These are phyloP conservation scores for Tothia fuscella DNA, from an alignment of 2,329 filamentous ascomycete genomes.

Conservation along the genomic window DNA sequence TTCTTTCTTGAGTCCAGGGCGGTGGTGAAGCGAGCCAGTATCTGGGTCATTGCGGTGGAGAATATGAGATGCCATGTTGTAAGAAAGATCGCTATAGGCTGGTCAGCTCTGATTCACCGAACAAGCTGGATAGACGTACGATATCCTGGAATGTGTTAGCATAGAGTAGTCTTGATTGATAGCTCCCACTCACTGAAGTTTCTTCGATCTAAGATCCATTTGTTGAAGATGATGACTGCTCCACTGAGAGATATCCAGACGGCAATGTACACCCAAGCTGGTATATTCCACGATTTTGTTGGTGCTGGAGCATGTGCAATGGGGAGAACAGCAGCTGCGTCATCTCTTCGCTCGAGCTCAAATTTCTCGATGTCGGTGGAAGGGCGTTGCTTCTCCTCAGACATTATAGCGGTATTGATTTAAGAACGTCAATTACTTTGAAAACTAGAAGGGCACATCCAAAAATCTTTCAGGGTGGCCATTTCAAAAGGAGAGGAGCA, in stretches of 20 bases:
- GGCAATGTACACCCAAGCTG: slow-evolving; percentile 66
- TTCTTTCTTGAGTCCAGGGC: slow-evolving; percentile 16
- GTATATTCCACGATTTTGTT: slow-evolving; percentile 59
- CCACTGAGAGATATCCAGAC: slow-evolving; percentile 89
- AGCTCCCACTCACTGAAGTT: slow-evolving; percentile 57
- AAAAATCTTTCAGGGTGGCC: too few relatives aligned
- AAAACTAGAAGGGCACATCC: too few relatives aligned
- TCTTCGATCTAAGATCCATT: slow-evolving; percentile 83
- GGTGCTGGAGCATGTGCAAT: slow-evolving; percentile 66
- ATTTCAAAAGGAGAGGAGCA: too few relatives aligned
- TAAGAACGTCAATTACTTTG: too few relatives aligned
- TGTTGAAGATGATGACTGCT: slow-evolving; percentile 97
- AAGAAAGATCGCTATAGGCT: slow-evolving; percentile 58
- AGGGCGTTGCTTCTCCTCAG: slow-evolving; percentile 68
- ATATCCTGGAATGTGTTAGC: slow-evolving; percentile 24
- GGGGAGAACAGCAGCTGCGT: slow-evolving; percentile 51
- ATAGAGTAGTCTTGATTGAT: background rate
- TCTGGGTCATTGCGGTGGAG: slow-evolving; percentile 17
- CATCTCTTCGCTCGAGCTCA: slow-evolving; percentile 54
- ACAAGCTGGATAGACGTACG: slow-evolving; percentile 26
- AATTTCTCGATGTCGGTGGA: too few relatives aligned
- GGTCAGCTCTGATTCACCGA: slow-evolving; percentile 21
- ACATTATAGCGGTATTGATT: slow-evolving; percentile 43
- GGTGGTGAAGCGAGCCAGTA: slow-evolving; percentile 15
- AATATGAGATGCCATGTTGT: slow-evolving; percentile 21